A percentile compares a stretch with the other conserved stretches of the same genome.
Evolutionary conservation across 805 yeast species (phyloP).

Genomic region (Metschnikowia noctiluminum): DNA sequence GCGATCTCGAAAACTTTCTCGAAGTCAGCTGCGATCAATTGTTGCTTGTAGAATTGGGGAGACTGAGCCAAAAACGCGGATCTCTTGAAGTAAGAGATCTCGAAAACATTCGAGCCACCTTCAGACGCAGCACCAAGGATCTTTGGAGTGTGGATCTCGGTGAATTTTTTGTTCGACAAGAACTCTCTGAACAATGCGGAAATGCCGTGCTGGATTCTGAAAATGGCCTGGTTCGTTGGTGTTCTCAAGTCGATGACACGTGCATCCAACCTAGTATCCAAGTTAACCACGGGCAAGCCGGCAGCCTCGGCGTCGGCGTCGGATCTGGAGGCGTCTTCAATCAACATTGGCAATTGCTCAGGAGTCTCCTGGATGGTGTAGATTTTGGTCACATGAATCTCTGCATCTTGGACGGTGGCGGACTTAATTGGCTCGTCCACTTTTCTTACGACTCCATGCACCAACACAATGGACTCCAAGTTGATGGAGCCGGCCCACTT

Average conservation of each 20-base stretch:
- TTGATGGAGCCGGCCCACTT: constrained; percentile 89
- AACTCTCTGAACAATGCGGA: constrained; percentile 87
- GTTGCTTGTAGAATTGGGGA: constrained; percentile 97
- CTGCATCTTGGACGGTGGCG: constrained; percentile 88
- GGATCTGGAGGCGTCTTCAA: constrained; percentile 95
- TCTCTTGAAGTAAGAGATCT: constrained; percentile 87
- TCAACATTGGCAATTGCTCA: constrained; percentile 84
- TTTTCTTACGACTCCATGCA: constrained; percentile 78
- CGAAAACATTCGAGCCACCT: constrained; percentile 97
- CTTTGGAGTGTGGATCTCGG: constrained; percentile 96
- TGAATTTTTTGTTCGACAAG: constrained; percentile 61
- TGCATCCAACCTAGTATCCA: constrained; percentile 92
- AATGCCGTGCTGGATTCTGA: constrained; percentile 89
- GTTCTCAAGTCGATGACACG: constrained; percentile 97
- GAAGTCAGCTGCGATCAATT: constrained; percentile 95
- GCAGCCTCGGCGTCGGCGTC: constrained; percentile 92
- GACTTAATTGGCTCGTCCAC: constrained; percentile 85
- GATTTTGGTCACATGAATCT: constrained; percentile 72
- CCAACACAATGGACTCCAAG: constrained; percentile 88
- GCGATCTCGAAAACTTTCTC: constrained; percentile 95
- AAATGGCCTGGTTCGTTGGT: constrained; percentile 94
- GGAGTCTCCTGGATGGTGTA: constrained; percentile 84
- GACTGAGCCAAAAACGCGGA: constrained; percentile 95
- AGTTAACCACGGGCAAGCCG: constrained; percentile 88
- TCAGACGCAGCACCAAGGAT: constrained; percentile 93